Evolutionary conservation across 345 rosid species (phyloP), one percentile per base, ranked within the genome.

Genomic region (Gossypium turneri): DNA sequence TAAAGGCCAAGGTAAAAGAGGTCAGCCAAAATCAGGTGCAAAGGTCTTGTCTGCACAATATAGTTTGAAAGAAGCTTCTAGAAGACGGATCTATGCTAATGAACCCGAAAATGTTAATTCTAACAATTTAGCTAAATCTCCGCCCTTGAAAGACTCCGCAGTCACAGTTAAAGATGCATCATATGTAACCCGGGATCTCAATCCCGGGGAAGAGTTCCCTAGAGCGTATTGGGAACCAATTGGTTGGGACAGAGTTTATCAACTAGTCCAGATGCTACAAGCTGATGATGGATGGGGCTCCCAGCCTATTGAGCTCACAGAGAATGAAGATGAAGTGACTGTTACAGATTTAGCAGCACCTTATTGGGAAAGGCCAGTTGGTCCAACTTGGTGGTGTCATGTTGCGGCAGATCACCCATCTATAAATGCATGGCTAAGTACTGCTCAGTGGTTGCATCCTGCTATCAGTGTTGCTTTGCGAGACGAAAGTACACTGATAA

Each of bases 311-410:
- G 85, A 74, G 48, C 73, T 72, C 4, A 1, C 69, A 0, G 82
- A 77, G 51, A 79, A 81, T 17, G 85, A 83, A 56, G 86, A 80
- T 25, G 82, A 80, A 67, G 83, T 78, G 16, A 85, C 90, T 0
- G 84, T 86, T 51, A 87, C 90, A 12, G 94, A 88, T 75, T 6
- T 88, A 12, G 90, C 90, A 27, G 76, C 86, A 69, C 89, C 90
- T 70, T 86, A 87, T 75, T 84, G 86, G 89, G 88, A 86, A 81
- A 58, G 83, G 62, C 85, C 88, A 6, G 77, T 81, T 0, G 91
- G 94, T 41, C 91, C 90, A 6, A 87, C 90, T 1, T 89, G 94
- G 91, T 88, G 91, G 94, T 87, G 90, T 68, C 88, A 89, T 67
- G 81, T 89, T 0, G 84, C 74, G 44, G 88, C 91, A 15, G 83